Base-by-base conservation (phyloP, 176 grass and related monocot genomes). In the Aegilops speltoides region DNA sequence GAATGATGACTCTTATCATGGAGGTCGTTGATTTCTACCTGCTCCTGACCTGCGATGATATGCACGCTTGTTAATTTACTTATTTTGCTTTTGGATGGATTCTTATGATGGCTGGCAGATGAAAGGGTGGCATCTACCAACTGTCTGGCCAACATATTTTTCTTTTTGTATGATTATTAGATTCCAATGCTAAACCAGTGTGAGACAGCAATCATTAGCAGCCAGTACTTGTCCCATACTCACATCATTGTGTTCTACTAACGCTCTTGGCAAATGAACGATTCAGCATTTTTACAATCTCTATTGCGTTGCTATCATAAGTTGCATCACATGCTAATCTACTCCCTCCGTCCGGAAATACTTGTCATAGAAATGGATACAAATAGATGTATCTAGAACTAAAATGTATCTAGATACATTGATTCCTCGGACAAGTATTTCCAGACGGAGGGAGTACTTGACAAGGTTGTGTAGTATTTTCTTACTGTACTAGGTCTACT, bases 161-260 rank as follows among this genome's bases (percentile, higher is more conserved):
- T 65, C 23, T 82, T 69, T 57, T n/a, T 60, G 26, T 86, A 54
- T 40, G 48, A 63, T 85, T 25, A 76, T 85, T 91, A 85, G 82
- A 91, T 88, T 88, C 82, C 63, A 54, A 56, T 81, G 24, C 64
- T 19, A 6, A 88, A 77, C 77, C 62, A 77, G 38, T 41, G 8
- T 71, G 61, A 81, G 82, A 77, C 86, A 82, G 77, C 82, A 85
- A 91, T 85, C 85, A 88, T 69, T 88, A 77, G 41, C 63, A 71
- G 36, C 79, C 67, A 34, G 61, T 43, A 62, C 73, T 59, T 54
- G 37, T 29, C 48, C 61, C 85, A 81, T 74, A 33, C n/a, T 54
- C 28, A 48, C 85, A 77, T 87, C 68, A 85, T 88, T 65, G 28
- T 81, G 57, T 64, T 83, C 73, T 57, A 11, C 83, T 46, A 37